These are phyloP conservation scores for Chlorella sp. DNA, from an alignment of 139 green algal genomes.

Conservation along the genomic window DNA sequence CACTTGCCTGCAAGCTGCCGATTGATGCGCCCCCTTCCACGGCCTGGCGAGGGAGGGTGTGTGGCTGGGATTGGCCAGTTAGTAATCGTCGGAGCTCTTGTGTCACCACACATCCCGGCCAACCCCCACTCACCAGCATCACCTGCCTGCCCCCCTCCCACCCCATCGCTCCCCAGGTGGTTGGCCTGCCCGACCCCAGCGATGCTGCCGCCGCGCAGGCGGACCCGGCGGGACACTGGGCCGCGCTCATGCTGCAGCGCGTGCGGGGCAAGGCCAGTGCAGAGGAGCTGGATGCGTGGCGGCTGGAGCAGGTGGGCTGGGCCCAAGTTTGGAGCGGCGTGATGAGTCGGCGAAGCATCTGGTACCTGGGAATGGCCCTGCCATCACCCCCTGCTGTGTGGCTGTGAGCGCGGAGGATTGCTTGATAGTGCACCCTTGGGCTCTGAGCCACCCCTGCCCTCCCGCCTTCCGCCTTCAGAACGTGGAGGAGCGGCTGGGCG, in stretches of 20 bases:
- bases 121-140: too few species aligned
- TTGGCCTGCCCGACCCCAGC: constrained; percentile 42
- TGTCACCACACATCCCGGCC: too few species aligned
- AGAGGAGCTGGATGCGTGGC: constrained; percentile 38
- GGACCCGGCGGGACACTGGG: constrained; percentile 36
- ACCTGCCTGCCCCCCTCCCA: background rate
- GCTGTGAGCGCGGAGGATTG: background rate
- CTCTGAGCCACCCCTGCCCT: background rate
- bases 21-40: too few species aligned
- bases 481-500: constrained; percentile 47
- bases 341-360: background rate
- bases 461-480: background rate
- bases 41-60: too few species aligned
- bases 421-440: background rate
- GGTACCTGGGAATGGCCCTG: background rate
- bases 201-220: background rate
- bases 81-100: too few species aligned
- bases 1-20: too few species aligned
- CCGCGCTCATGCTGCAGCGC: constrained; percentile 48
- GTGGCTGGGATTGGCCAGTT: too few species aligned
- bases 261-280: constrained; percentile 37
- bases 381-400: background rate
- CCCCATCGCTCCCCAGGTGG: constrained; percentile 22
- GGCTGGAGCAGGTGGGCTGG: constrained; percentile 10
- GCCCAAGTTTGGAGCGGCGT: background rate